Evolutionary conservation across 169 alveolate species (phyloP), one percentile per base, ranked within the genome.

Genomic region (Blepharisma undulans): DNA sequence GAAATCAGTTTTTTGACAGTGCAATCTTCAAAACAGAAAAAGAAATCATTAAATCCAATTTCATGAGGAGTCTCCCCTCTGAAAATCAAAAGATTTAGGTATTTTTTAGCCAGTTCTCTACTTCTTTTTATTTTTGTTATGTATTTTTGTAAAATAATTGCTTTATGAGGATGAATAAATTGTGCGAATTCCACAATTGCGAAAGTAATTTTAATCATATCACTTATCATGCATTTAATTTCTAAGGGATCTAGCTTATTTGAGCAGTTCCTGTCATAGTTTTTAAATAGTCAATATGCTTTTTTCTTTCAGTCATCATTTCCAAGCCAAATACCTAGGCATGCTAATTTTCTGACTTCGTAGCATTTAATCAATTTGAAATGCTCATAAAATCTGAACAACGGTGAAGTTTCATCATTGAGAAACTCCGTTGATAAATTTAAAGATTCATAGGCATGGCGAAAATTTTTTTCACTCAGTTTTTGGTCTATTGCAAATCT

Each of bases 261-360:
- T 21, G 89, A 82, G 76, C 89, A 82, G 34, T 82, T 33, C 18
- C 89, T 82, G 22, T 82, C 89, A n/a, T 82, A 82, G 18, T 82
- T 82, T 22, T 82, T 21, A 21, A 82, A 36, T 36, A 82, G 48
- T 1, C 33, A 33, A 4, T 60, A n/a, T 22, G 29, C 89, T 82
- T 82, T 82, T 82, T 48, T 10, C 36, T 32, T 21, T 10, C 76
- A 72, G 7, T 72, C 60, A 3, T 33, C 89, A 32, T 36, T 82
- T 82, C 89, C 89, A 22, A 82, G 34, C 76, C 33, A 82, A 59
- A 82, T 36, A 6, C 89, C 89, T 21, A 59, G 34, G 34, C 89
- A 82, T 21, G 29, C 74, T 30, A 82, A 22, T 48, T 34, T 60
- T 82, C 60, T 82, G 10, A 82, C 7, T 36, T 72, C 34, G 78